phyloP scores from a whole-genome alignment of 371 early-diverging fungal species.

The Blakeslea trispora region DNA sequence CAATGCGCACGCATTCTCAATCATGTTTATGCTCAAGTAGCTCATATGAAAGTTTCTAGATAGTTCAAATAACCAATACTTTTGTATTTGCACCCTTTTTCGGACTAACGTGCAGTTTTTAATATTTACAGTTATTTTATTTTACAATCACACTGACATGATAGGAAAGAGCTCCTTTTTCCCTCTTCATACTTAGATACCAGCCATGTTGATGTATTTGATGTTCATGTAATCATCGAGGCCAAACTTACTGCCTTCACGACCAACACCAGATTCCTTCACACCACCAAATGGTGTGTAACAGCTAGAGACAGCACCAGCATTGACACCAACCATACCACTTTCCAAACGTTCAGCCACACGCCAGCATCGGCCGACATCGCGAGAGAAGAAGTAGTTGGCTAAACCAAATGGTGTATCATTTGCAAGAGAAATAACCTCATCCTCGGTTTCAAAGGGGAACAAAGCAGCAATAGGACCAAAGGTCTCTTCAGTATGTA shows the following conservation, averaged over 20 bases:
- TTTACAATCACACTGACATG: too few species aligned
- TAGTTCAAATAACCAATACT: too few species aligned
- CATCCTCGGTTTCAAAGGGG: slow-evolving; percentile 65
- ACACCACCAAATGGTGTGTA: slow-evolving; percentile 81
- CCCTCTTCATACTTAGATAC: not conserved
- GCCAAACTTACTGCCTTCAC: slow-evolving; percentile 75
- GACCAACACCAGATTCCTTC: slow-evolving; percentile 80
- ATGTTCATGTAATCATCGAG: slow-evolving; percentile 65
- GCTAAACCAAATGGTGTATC: slow-evolving; percentile 74
- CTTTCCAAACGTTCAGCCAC: slow-evolving; percentile 79
- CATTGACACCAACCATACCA: slow-evolving; percentile 92
- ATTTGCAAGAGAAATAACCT: slow-evolving; percentile 75
- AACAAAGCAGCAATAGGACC: slow-evolving; percentile 76
- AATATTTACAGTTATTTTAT: too few species aligned
- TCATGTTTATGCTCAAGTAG: too few species aligned
- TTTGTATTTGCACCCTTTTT: too few species aligned
- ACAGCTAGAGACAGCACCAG: slow-evolving; percentile 61
- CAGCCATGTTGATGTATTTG: slow-evolving; percentile 58
- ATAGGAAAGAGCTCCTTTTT: too few species aligned
- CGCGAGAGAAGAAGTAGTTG: slow-evolving; percentile 79
- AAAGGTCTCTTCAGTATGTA: slow-evolving; percentile 74
- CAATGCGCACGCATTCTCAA: too few species aligned
- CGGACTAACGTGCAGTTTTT: too few species aligned
- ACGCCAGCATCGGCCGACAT: slow-evolving; percentile 72
- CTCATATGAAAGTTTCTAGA: too few species aligned